phyloP scores from a whole-genome alignment of 2,329 filamentous ascomycete genomes.

The Iodosphaeria phyllophila region DNA sequence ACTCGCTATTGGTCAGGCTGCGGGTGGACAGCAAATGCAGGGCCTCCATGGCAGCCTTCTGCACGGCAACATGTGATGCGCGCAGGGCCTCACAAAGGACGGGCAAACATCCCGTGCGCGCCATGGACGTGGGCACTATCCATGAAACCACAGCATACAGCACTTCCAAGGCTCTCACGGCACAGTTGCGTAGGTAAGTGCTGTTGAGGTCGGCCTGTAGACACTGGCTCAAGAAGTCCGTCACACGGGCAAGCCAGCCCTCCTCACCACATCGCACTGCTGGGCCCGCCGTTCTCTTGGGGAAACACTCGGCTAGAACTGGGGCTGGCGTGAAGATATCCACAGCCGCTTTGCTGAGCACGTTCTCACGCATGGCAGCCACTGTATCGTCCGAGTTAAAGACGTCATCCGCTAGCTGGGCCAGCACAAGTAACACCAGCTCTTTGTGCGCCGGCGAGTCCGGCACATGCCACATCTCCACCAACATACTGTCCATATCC shows the following conservation, averaged over 20 bases:
- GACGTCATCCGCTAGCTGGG: conserved; percentile 84
- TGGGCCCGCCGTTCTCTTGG: conserved; percentile 47
- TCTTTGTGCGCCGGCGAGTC: conserved; percentile 53
- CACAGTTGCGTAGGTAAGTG: conserved; percentile 49
- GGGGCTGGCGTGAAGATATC: conserved; percentile 76
- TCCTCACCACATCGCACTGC: conserved; percentile 61
- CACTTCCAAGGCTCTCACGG: conserved; percentile 58
- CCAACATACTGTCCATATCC: conserved; percentile 76
- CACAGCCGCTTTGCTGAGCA: conserved; percentile 75
- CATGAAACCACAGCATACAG: conserved; percentile 68
- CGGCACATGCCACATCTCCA: conserved; percentile 61
- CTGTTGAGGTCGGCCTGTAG: conserved; percentile 46
- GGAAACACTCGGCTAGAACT: conserved; percentile 59
- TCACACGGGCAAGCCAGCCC: conserved; percentile 72
- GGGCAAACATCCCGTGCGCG: conserved; percentile 49
- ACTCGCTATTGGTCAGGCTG: conserved; percentile 60
- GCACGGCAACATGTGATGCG: conserved; percentile 48
- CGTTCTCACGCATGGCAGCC: conserved; percentile 63
- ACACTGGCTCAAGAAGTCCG: conserved; percentile 55
- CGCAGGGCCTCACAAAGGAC: conserved; percentile 55
- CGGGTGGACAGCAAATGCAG: conserved; percentile 69
- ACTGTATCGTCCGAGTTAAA: conserved; percentile 82
- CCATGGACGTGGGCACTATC: conserved; percentile 70
- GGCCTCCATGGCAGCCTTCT: conserved; percentile 68
- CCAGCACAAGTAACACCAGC: conserved; percentile 72